phyloP scores from a whole-genome alignment of 306 rosid species.

The Argentina anserina region DNA sequence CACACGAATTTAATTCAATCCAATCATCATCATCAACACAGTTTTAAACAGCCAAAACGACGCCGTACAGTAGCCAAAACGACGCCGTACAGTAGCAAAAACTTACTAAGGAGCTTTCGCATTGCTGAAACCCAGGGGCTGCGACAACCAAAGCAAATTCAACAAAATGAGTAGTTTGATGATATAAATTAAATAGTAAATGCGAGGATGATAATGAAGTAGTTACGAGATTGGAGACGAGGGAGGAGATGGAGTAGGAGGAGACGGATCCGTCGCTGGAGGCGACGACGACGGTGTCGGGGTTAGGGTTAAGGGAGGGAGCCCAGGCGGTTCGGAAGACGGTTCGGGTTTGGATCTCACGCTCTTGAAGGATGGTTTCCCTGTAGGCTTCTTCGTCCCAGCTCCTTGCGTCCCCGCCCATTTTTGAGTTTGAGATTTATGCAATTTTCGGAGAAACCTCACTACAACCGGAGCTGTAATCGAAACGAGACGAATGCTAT shows the following conservation, averaged over 20 bases:
- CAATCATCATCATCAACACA: constrained; percentile 32
- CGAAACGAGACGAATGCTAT: not conserved
- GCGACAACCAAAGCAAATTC: constrained; percentile 43
- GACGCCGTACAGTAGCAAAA: not conserved
- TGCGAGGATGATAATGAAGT: not conserved
- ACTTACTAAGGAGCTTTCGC: constrained; percentile 49
- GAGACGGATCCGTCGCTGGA: constrained; percentile 88
- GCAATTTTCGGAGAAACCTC: not conserved
- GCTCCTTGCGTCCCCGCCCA: constrained; percentile 74
- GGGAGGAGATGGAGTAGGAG: constrained; percentile 61
- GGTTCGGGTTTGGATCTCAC: constrained; percentile 75
- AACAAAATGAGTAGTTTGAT: not conserved
- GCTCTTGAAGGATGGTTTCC: constrained; percentile 57
- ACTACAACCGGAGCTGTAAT: not conserved
- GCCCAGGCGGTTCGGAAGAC: constrained; percentile 88
- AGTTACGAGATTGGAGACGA: constrained; percentile 56
- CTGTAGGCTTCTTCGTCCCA: constrained; percentile 87
- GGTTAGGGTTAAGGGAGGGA: constrained; percentile 51
- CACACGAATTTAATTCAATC: not conserved
- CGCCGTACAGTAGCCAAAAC: not conserved
- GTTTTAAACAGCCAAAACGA: not conserved
- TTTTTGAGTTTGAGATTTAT: constrained; percentile 14
- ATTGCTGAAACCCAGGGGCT: constrained; percentile 40
- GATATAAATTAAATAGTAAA: not conserved
- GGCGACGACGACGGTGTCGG: constrained; percentile 59